Evolutionary conservation across 371 early-diverging fungal species (phyloP).

Genomic region (Mortierella sp.): DNA sequence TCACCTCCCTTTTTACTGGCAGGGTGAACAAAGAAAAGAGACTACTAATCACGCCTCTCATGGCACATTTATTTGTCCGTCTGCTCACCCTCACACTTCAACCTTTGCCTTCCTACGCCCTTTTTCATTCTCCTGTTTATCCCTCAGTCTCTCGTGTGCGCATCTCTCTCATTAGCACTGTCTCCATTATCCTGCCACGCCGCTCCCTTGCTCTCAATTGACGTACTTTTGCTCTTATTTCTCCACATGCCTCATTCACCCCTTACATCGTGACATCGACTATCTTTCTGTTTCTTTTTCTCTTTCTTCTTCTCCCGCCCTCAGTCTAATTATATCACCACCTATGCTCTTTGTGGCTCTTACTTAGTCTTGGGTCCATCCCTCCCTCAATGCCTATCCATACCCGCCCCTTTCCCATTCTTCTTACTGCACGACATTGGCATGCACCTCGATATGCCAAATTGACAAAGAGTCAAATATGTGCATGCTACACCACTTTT

Average conservation of each 20-base stretch:
- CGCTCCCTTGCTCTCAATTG: constrained; percentile 20
- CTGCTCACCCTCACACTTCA: background rate
- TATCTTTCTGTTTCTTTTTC: background rate
- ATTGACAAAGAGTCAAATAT: background rate
- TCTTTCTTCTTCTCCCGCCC: constrained; percentile 3
- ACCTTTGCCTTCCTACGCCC: background rate
- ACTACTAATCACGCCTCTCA: background rate
- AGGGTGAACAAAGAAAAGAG: background rate
- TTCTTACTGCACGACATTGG: background rate
- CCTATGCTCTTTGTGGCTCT: background rate
- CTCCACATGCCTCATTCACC: constrained; percentile 4
- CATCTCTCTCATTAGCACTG: no score
- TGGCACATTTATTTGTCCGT: background rate
- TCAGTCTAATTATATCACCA: background rate
- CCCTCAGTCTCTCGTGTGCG: background rate
- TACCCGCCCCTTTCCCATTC: background rate
- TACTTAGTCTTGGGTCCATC: background rate
- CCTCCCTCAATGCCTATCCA: background rate
- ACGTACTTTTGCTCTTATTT: constrained; percentile 3
- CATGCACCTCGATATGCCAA: background rate
- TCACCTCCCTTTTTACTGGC: background rate
- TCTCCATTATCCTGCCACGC: background rate
- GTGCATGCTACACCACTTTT: constrained; percentile 1
- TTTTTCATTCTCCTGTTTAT: background rate
- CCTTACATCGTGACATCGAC: constrained; percentile 5